Conservation (phyloP, 768 basidiomycete genomes). For the Tylopilus plumbeoviolaceoides region DNA sequence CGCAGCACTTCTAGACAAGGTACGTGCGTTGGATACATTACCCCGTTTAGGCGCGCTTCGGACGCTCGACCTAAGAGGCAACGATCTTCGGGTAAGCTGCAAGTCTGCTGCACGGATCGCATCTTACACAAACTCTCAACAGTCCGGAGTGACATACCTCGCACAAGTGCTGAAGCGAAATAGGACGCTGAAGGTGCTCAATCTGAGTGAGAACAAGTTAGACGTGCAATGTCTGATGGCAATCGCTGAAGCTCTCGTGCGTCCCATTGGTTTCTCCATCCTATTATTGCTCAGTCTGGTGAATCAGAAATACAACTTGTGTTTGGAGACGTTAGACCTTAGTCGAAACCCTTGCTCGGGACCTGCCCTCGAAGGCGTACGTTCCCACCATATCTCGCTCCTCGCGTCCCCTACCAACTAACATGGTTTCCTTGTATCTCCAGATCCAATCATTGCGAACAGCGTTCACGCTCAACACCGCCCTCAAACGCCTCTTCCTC, state of each 20-base stretch:
- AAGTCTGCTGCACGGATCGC: not conserved
- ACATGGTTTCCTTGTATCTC: not conserved
- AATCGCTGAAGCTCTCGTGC: constrained; percentile 85
- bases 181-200: constrained; percentile 89
- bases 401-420: not conserved
- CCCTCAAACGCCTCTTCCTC: constrained; percentile 89
- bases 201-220: constrained; percentile 91
- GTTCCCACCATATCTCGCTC: constrained; percentile 24
- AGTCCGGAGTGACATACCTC: constrained; percentile 82
- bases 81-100: constrained; percentile 79
- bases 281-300: not conserved
- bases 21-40: constrained; percentile 82
- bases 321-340: constrained; percentile 90
- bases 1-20: constrained; percentile 79
- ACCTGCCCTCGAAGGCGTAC: constrained; percentile 84
- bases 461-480: constrained; percentile 87
- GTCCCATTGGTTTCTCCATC: constrained; percentile 20
- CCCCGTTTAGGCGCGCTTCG: constrained; percentile 81
- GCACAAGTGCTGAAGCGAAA: constrained; percentile 96
- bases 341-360: constrained; percentile 93
- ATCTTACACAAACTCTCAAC: not conserved
- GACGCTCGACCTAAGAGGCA: constrained; percentile 88
- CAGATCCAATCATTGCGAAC: constrained; percentile 86
- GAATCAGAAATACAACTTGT: constrained; percentile 86
- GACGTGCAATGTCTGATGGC: constrained; percentile 75